A percentile compares a stretch with the other conserved stretches of the same genome.
phyloP scores from a whole-genome alignment of 192 early-diverging fungal genomes.

The Funneliformis geosporum region DNA sequence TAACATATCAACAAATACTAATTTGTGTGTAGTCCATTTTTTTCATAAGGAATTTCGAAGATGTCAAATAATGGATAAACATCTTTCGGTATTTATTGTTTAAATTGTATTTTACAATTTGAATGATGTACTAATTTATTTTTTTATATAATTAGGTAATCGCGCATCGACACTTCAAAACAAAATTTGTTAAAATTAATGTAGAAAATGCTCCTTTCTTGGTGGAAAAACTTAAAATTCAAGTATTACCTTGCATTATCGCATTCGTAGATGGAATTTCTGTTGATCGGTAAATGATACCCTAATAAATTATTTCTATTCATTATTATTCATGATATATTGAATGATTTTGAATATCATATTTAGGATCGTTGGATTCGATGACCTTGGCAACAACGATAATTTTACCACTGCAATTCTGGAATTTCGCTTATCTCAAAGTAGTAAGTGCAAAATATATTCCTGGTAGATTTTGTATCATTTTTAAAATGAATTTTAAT shows the following conservation, averaged over 20 bases:
- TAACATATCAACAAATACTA: slow-evolving; percentile 70
- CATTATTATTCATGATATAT: too few species aligned
- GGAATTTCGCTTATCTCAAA: slow-evolving; percentile 58
- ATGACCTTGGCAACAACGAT: slow-evolving; percentile 89
- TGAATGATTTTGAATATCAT: background rate
- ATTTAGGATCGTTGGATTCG: slow-evolving; percentile 86
- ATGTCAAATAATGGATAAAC: slow-evolving; percentile 91
- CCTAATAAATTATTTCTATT: slow-evolving; percentile 9
- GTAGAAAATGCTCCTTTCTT: slow-evolving; percentile 90
- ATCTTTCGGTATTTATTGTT: slow-evolving; percentile 61
- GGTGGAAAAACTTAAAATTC: slow-evolving; percentile 84
- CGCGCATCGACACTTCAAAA: slow-evolving; percentile 79
- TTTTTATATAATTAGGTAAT: slow-evolving; percentile 44
- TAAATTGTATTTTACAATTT: background rate
- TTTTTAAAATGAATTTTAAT: background rate
- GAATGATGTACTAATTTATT: background rate
- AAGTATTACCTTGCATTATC: slow-evolving; percentile 88
- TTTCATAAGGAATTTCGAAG: slow-evolving; percentile 91
- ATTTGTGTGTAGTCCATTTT: slow-evolving; percentile 83
- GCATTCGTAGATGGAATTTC: slow-evolving; percentile 71
- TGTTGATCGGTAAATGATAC: slow-evolving; percentile 62
- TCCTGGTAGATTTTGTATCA: background rate
- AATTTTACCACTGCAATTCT: slow-evolving; percentile 75
- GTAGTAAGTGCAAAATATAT: background rate
- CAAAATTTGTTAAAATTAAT: slow-evolving; percentile 86